Base-by-base conservation (phyloP, 306 rosid species). In the Pyrus pyrifolia region DNA sequence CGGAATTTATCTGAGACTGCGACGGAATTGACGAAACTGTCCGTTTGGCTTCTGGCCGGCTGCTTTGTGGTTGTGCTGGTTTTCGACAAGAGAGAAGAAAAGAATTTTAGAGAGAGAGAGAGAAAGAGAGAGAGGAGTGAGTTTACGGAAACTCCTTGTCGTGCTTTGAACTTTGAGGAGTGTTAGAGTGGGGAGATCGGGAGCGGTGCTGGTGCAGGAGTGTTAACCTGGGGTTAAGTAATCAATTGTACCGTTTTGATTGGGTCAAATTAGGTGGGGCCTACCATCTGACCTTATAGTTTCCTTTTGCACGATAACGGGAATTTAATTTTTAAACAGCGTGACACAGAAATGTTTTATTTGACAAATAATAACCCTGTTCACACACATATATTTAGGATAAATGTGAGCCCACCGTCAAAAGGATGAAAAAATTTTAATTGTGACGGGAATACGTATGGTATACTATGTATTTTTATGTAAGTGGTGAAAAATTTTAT, bases 31-130 rank as follows among this genome's bases (percentile, higher is more conserved):
- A 62, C 44, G 29, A 58, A 31, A 71, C 25, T 23, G 31, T 74
- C 45, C 11, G 77, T 25, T 45, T 45, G 61, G 21, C 55, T 51
- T 45, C 30, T 29, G 59, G 78, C 78, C 61, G 78, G 78, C 78
- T 27, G 61, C 46, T 44, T 18, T 12, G 51, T 6, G 19, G 38
- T 2, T 1, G 38, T 27, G 38, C 23, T 11, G 51, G 62, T 57
- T 18, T 18, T 60, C 46, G 59, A 74, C 67, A 58, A 72, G 10
- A 11, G 2, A 57, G 10, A 35, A 35, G 31, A 62, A 62, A 29
- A 29, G 66, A 53, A 13, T 1, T 21, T 17, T 23, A 35, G 40
- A 35, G 40, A 35, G 40, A 35, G 40, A 35, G 40, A 35, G 40
- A 35, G 40, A 9, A 55, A 35, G 40, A 9, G 67, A 40, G 76